Evolutionary conservation across 306 rosid genomes (phyloP).

Genomic region (Betula pendula): DNA sequence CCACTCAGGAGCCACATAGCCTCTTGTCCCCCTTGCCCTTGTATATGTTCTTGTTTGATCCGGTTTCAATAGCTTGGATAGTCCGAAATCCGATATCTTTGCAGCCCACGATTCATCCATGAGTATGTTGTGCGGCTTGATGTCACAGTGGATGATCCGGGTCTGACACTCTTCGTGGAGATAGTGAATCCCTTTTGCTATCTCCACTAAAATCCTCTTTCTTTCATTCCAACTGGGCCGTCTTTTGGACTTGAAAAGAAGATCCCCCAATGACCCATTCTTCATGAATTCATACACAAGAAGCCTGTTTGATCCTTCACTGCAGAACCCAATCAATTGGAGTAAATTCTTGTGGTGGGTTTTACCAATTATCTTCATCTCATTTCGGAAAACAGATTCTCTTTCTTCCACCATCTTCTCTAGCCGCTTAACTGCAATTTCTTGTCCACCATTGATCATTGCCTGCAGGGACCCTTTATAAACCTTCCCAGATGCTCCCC

Average conservation of each 20-base stretch:
- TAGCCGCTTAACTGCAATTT: constrained; percentile 3
- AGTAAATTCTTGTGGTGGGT: constrained; percentile 10
- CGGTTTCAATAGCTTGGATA: neutral
- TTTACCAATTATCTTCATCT: constrained; percentile 6
- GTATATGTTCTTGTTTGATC: constrained; percentile 11
- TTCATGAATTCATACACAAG: constrained; percentile 14
- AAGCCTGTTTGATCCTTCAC: constrained; percentile 11
- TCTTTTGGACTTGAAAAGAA: neutral
- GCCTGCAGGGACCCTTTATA: neutral
- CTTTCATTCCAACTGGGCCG: constrained; percentile 10
- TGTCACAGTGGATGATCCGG: constrained; percentile 16
- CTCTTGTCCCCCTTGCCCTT: neutral
- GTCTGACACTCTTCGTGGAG: constrained; percentile 9
- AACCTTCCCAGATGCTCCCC: constrained; percentile 8
- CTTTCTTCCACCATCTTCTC: neutral
- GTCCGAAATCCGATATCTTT: constrained; percentile 11
- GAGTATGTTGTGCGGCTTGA: constrained; percentile 11
- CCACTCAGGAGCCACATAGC: constrained; percentile 6
- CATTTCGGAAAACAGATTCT: constrained; percentile 1
- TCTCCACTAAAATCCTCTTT: neutral
- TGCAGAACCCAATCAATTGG: neutral
- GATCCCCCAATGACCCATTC: neutral
- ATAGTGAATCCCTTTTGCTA: neutral
- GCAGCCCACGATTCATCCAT: constrained; percentile 2
- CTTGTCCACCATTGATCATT: neutral